Percentiles rank a stretch among this genome's conserved stretches.
Evolutionary conservation across 192 early-diverging fungal genomes (phyloP).

Genomic region (Thamnidium elegans): DNA sequence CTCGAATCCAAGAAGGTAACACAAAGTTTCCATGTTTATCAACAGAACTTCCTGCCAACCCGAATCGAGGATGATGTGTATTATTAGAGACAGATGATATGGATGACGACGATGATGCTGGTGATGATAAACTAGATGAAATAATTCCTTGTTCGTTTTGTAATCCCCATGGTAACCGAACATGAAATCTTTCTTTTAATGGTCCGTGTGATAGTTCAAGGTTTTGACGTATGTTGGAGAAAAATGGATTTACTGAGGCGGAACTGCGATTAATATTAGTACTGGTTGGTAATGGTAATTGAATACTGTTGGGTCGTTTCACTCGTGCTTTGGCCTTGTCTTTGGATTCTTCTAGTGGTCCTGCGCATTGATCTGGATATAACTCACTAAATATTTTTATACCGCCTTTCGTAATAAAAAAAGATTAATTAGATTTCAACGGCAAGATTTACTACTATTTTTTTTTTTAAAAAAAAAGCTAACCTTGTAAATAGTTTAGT

Average conservation of each 20-base stretch:
- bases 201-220: constrained; percentile 39
- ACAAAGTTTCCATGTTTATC: neutral
- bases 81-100: too few relatives aligned
- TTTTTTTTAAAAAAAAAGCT: neutral
- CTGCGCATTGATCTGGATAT: constrained; percentile 30
- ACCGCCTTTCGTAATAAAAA: constrained; percentile 36
- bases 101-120: too few relatives aligned
- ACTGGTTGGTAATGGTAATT: constrained; percentile 26
- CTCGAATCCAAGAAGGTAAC: constrained; percentile 15
- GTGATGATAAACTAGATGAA: neutral
- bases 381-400: constrained; percentile 30
- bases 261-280: constrained; percentile 28
- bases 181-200: constrained; percentile 46
- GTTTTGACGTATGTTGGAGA: constrained; percentile 53
- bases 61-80: constrained; percentile 8
- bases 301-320: neutral
- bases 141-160: constrained; percentile 3
- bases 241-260: constrained; percentile 48
- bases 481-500: constrained; percentile 45
- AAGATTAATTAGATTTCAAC: neutral
- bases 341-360: neutral
- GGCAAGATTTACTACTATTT: too few relatives aligned
- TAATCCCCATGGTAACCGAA: constrained; percentile 35
- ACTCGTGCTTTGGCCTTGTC: neutral
- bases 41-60: constrained; percentile 6